Percentiles rank a stretch among this genome's conserved stretches.
Evolutionary conservation across 441 rosid species (phyloP).

Genomic region (Capsella rubella): DNA sequence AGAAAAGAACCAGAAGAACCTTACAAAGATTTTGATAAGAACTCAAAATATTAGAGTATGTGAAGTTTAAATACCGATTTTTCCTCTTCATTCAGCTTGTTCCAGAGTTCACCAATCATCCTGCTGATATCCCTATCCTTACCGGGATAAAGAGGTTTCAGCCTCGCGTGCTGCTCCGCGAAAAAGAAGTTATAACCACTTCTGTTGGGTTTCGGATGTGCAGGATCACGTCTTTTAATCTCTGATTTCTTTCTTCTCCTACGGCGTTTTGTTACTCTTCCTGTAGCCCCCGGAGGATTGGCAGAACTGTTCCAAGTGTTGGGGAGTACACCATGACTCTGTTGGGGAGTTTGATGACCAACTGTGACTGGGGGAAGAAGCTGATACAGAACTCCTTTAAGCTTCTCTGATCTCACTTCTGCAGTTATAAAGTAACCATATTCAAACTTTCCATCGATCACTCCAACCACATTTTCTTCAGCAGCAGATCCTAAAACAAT

Average conservation of each 20-base stretch:
- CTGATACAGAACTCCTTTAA: constrained; percentile 86
- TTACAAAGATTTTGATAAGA: not conserved
- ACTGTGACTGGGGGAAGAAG: constrained; percentile 52
- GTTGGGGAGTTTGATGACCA: constrained; percentile 47
- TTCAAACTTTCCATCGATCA: constrained; percentile 95
- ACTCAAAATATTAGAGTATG: not conserved
- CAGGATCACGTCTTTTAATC: constrained; percentile 91
- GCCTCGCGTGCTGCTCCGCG: constrained; percentile 89
- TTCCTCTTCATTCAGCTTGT: constrained; percentile 66
- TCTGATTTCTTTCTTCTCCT: constrained; percentile 85
- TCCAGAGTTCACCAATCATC: constrained; percentile 98
- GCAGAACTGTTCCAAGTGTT: constrained; percentile 40
- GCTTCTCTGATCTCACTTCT: constrained; percentile 74
- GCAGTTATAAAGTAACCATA: constrained; percentile 92
- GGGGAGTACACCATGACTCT: constrained; percentile 41
- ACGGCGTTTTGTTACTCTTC: constrained; percentile 62
- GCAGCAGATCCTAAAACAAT: constrained; percentile 50
- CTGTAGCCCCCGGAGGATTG: constrained; percentile 33
- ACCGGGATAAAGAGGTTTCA: constrained; percentile 90
- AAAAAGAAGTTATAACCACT: constrained; percentile 98
- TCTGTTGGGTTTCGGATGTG: constrained; percentile 92
- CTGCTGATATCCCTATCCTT: constrained; percentile 92
- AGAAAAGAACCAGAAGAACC: not conserved
- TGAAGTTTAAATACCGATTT: constrained; percentile 55
- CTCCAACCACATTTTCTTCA: constrained; percentile 72